Percentiles rank a stretch among this genome's conserved stretches.
phyloP scores from a whole-genome alignment of 2,329 filamentous ascomycete genomes.

The Clarireedia monteithiana region DNA sequence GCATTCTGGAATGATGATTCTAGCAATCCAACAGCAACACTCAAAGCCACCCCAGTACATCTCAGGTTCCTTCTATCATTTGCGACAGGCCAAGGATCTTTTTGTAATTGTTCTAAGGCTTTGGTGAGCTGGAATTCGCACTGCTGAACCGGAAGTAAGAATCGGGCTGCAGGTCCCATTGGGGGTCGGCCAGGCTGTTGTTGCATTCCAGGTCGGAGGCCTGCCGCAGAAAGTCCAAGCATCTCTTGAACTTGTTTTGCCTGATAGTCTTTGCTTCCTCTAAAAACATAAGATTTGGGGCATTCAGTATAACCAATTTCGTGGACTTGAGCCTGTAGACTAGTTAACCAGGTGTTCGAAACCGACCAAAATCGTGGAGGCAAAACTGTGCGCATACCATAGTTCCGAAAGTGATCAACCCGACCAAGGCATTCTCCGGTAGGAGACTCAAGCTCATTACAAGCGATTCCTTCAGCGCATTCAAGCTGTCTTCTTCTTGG shows the following conservation, averaged over 20 bases:
- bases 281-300: constrained; percentile 97
- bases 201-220: constrained; percentile 60
- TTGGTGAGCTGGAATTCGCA: constrained; percentile 98
- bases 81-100: constrained; percentile 94
- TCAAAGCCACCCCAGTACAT: constrained; percentile 93
- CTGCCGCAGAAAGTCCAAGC: constrained; percentile 73
- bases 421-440: constrained; percentile 74
- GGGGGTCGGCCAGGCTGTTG: constrained; percentile 69
- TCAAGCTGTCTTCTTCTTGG: constrained; percentile 79
- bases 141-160: constrained; percentile 88
- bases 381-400: constrained; percentile 57
- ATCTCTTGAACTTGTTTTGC: constrained; percentile 99
- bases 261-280: constrained; percentile 95
- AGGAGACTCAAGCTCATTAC: constrained; percentile 79
- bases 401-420: constrained; percentile 81
- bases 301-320: constrained; percentile 98
- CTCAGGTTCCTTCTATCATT: constrained; percentile 85
- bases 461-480: constrained; percentile 76
- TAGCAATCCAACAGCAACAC: constrained; percentile 84
- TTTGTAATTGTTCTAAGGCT: constrained; percentile 88
- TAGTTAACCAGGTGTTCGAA: neutral
- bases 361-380: neutral
- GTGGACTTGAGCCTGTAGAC: constrained; percentile 77
- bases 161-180: constrained; percentile 76
- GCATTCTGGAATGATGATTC: constrained; percentile 95